Evolutionary conservation across 768 basidiomycete genomes (phyloP).

Genomic region (Boletus speciosus): DNA sequence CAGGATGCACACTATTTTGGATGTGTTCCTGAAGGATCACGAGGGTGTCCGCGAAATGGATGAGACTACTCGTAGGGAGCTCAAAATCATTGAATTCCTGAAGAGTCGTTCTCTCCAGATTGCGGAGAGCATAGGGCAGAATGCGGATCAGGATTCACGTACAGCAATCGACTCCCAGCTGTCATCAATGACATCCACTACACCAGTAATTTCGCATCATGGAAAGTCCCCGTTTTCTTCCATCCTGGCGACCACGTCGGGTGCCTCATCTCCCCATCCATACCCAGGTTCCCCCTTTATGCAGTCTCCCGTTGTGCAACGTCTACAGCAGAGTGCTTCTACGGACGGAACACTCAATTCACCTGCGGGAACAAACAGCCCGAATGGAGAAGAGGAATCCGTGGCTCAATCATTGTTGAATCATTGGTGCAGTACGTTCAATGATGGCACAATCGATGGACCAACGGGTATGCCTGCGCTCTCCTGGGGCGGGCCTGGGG

Average conservation of each 20-base stretch:
- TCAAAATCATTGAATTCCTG: conserved; percentile 82
- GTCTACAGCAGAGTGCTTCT: conserved; percentile 48
- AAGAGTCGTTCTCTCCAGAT: conserved; percentile 62
- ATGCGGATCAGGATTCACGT: conserved; percentile 13
- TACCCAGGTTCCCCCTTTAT: conserved; percentile 28
- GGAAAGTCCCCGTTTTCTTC: conserved; percentile 22
- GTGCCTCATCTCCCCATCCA: conserved; percentile 19
- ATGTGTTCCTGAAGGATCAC: conserved; percentile 67
- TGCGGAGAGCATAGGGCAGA: conserved; percentile 33
- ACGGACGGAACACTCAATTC: conserved; percentile 49
- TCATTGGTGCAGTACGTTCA: conserved; percentile 82
- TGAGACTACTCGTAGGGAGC: conserved; percentile 76
- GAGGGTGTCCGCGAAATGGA: conserved; percentile 59
- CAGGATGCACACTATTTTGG: conserved; percentile 76
- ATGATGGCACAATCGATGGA: conserved; percentile 57
- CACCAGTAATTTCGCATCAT: conserved; percentile 11
- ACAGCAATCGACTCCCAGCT: conserved; percentile 36
- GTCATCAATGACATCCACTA: conserved; percentile 11
- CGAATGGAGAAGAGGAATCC: conserved; percentile 67
- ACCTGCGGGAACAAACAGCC: conserved; percentile 66
- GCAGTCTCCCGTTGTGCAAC: conserved; percentile 54
- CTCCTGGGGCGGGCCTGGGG: conserved; percentile 60
- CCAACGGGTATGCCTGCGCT: conserved; percentile 43
- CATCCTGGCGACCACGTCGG: conserved; percentile 20
- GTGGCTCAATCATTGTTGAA: conserved; percentile 76